These are phyloP conservation scores for Sporothrix curviconia DNA, from an alignment of 2,329 filamentous ascomycete species.

Conservation along the genomic window DNA sequence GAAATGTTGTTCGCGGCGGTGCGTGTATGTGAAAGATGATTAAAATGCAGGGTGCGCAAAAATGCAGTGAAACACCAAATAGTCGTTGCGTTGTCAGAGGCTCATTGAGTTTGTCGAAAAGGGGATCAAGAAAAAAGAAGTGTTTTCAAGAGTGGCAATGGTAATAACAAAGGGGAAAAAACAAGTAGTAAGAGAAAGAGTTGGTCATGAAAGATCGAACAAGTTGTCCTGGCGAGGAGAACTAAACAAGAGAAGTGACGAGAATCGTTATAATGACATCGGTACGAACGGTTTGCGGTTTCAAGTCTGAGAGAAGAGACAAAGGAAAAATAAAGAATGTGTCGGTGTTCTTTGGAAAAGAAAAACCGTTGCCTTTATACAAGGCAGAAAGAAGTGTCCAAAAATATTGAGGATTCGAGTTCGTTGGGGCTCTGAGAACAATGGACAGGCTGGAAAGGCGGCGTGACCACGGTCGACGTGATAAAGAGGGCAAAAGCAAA, in stretches of 20 bases:
- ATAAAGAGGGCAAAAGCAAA: background rate
- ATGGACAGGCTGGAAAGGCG: background rate
- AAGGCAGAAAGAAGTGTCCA: background rate
- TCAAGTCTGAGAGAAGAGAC: background rate
- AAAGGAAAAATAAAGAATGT: constrained; percentile 13
- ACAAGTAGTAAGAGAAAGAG: constrained; percentile 23
- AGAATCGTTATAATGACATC: constrained; percentile 40
- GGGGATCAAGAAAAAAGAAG: constrained; percentile 15
- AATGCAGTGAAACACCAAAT: constrained; percentile 30
- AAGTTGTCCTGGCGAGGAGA: constrained; percentile 22
- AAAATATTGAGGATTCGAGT: background rate
- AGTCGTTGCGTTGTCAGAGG: constrained; percentile 38
- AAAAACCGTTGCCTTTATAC: background rate
- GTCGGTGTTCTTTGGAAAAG: background rate
- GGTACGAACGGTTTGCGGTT: constrained; percentile 24
- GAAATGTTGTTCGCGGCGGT: background rate
- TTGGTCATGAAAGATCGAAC: constrained; percentile 15
- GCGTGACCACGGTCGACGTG: constrained; percentile 16
- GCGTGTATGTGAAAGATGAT: too few relatives aligned
- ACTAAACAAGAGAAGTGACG: constrained; percentile 23
- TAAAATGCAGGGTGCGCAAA: constrained; percentile 18
- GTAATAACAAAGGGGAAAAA: constrained; percentile 34
- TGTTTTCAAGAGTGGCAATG: constrained; percentile 16
- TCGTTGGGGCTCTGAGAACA: background rate
- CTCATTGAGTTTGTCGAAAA: constrained; percentile 33